These are phyloP conservation scores for Parietaria judaica DNA, from an alignment of 306 rosid genomes.

Conservation along the genomic window DNA sequence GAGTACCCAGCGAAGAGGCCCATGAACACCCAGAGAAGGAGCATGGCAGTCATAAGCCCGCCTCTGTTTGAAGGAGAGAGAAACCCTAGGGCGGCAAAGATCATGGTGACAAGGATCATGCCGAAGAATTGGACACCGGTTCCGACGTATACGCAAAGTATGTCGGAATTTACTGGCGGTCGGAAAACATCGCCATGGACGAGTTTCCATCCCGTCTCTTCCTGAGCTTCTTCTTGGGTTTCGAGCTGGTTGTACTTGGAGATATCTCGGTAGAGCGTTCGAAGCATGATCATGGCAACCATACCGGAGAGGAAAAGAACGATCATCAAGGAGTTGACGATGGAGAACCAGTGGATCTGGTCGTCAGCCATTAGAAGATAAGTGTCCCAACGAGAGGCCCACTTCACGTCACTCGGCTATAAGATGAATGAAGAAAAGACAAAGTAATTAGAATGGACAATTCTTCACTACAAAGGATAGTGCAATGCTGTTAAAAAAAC, in stretches of 20 bases:
- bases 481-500: no score
- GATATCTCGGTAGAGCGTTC: slow-evolving; percentile 92
- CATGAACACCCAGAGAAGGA: slow-evolving; percentile 87
- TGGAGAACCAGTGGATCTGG: slow-evolving; percentile 96
- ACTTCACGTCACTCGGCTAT: slow-evolving; percentile 83
- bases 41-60: slow-evolving; percentile 86
- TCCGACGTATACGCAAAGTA: slow-evolving; percentile 75
- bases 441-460: slow-evolving; percentile 6
- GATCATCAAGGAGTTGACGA: slow-evolving; percentile 78
- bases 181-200: slow-evolving; percentile 85
- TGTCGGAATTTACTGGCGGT: slow-evolving; percentile 65
- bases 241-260: slow-evolving; percentile 86
- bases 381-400: slow-evolving; percentile 98
- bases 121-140: slow-evolving; percentile 92
- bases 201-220: slow-evolving; percentile 91
- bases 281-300: slow-evolving; percentile 97
- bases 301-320: slow-evolving; percentile 87
- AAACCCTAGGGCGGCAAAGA: slow-evolving; percentile 83
- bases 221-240: slow-evolving; percentile 91
- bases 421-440: slow-evolving; percentile 8
- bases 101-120: slow-evolving; percentile 80
- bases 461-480: no score
- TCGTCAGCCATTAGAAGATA: slow-evolving; percentile 96
- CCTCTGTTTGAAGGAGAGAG: slow-evolving; percentile 90
- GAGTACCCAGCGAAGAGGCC: slow-evolving; percentile 73